Evolutionary conservation across 805 yeast genomes (phyloP), one percentile per base, ranked within the genome.

Genomic region (Pichia gijzeniarum): DNA sequence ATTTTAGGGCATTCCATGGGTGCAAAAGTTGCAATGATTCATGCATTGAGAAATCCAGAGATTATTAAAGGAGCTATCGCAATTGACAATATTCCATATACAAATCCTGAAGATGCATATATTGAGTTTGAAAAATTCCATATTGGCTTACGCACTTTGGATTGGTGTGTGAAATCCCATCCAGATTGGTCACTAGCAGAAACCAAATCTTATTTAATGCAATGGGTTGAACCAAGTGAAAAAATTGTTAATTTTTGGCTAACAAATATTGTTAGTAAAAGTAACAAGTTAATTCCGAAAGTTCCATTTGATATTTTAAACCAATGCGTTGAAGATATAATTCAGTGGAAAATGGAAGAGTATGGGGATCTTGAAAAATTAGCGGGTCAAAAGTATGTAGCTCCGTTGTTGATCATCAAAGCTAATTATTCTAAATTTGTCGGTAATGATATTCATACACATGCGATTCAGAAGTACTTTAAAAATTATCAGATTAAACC

Each of bases 21-120:
- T 4, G 98, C 95, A 3, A 90, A 93, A 58, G 75, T 89, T 0
- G 96, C 85, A 13, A 87, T 93, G 96, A 82, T 88, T 0, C 71
- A 84, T 21, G 84, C 87, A 0, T 63, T 93, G 43, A 67, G 85
- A 43, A 69, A 76, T 33, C 91, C 91, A 0, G 74, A 78, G 1
- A 50, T 78, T 5, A 79, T 71, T 68, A 36, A 71, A 74, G 72
- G 62, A 79, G 52, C 78, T 78, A 28, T 72, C 82, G 17, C 95
- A 83, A 19, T 62, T 19, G 99, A 91, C 59, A 93, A 90, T 58
- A 82, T 95, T 0, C 98, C 99, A 0, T 77, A 57, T 35, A 38
- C 47, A 16, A 59, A 55, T 95, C 97, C 14, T 69, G 48, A 42
- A 38, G 54, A 55, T 17, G 40, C 56, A 9, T 48, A 51, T 3